Conservation (phyloP, 345 rosid species). For the Noccaea bulbosa region DNA sequence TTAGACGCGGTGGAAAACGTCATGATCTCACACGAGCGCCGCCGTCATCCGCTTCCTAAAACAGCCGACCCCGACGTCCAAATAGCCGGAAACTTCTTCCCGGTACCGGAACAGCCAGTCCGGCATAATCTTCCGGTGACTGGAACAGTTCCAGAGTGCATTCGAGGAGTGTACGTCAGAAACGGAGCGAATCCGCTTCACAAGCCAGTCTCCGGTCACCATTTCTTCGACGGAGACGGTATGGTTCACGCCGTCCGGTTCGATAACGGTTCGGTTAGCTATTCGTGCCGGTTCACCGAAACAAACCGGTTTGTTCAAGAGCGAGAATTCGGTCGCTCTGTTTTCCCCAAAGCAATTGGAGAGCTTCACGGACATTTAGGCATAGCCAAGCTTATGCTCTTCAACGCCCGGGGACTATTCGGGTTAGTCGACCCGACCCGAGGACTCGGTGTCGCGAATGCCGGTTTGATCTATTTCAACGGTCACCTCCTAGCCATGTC, state of each 20-base stretch:
- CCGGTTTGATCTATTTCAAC: conserved; percentile 77
- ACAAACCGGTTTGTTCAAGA: conserved; percentile 76
- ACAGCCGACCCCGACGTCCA: conserved; percentile 74
- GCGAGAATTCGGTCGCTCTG: conserved; percentile 57
- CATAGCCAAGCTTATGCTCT: conserved; percentile 71
- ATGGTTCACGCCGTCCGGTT: conserved; percentile 77
- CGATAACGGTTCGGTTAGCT: conserved; percentile 60
- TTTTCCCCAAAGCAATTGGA: conserved; percentile 84
- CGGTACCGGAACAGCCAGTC: conserved; percentile 70
- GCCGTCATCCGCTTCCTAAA: conserved; percentile 60
- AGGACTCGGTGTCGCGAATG: conserved; percentile 84
- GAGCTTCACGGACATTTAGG: conserved; percentile 94
- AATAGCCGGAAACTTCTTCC: conserved; percentile 81
- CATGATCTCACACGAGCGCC: conserved; percentile 57
- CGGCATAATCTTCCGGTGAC: conserved; percentile 55
- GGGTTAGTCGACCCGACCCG: conserved; percentile 63
- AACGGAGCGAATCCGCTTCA: conserved; percentile 92
- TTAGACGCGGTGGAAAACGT: conserved; percentile 62
- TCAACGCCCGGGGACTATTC: conserved; percentile 62
- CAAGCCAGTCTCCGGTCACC: conserved; percentile 79
- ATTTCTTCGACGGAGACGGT: conserved; percentile 88
- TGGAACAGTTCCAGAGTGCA: conserved; percentile 64
- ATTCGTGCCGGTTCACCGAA: conserved; percentile 73
- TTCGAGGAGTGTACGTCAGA: conserved; percentile 70
- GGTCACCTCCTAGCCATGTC: conserved; percentile 85